Percentiles rank a stretch among this genome's conserved stretches.
phyloP scores from a whole-genome alignment of 495 filamentous ascomycete genomes.

The Saxophila tyrrhenica region DNA sequence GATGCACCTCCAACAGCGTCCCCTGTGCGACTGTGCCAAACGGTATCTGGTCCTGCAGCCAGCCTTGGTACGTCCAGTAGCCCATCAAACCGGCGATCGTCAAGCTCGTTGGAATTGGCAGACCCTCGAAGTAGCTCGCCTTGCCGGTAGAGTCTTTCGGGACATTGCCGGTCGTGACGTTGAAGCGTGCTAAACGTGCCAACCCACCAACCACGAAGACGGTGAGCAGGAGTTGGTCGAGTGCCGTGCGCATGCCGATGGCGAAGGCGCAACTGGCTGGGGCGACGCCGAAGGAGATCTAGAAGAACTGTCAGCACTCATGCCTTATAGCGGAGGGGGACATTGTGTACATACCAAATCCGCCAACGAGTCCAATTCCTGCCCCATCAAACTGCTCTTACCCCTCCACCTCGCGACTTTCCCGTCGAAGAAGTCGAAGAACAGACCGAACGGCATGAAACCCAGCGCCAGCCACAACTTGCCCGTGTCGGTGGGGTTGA shows the following conservation, averaged over 20 bases:
- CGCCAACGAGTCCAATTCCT: constrained; percentile 94
- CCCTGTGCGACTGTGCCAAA: constrained; percentile 53
- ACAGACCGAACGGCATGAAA: constrained; percentile 86
- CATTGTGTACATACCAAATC: constrained; percentile 56
- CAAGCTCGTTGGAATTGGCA: constrained; percentile 84
- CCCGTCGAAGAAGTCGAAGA: constrained; percentile 98
- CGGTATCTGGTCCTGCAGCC: constrained; percentile 66
- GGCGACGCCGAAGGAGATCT: constrained; percentile 94
- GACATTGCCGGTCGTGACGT: constrained; percentile 77
- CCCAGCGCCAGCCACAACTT: constrained; percentile 71
- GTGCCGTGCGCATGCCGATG: constrained; percentile 72
- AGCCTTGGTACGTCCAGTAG: constrained; percentile 73
- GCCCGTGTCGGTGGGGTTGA: constrained; percentile 52
- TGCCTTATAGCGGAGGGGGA: background rate
- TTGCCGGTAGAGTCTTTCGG: constrained; percentile 90
- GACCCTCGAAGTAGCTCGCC: constrained; percentile 89
- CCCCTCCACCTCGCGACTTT: constrained; percentile 90
- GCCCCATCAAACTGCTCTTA: constrained; percentile 94
- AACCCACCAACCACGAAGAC: constrained; percentile 94
- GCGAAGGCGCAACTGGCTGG: constrained; percentile 82
- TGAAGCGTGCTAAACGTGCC: constrained; percentile 90
- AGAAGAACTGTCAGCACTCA: constrained; percentile 1
- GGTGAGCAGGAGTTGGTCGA: constrained; percentile 74
- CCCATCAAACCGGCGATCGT: constrained; percentile 74
- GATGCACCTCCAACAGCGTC: constrained; percentile 73